phyloP scores from a whole-genome alignment of 176 grass and related monocot genomes.

The Cocos nucifera region DNA sequence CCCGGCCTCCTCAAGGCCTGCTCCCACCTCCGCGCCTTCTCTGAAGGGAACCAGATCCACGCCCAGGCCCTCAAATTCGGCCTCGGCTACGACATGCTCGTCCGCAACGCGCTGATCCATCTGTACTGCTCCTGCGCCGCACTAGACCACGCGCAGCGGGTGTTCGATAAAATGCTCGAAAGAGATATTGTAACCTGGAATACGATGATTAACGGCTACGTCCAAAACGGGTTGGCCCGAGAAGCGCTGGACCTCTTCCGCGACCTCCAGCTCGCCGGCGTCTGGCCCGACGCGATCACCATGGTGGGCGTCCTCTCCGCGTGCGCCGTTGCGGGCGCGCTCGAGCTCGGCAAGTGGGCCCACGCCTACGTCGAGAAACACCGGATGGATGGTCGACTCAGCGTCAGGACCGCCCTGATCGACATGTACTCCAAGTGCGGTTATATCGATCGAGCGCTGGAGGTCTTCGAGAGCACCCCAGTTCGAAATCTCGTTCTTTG shows the following conservation, averaged over 20 bases:
- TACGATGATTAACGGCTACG: neutral
- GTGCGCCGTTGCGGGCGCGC: neutral
- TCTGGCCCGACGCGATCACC: neutral
- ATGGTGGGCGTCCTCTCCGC: neutral
- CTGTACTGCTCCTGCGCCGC: neutral
- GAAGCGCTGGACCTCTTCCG: neutral
- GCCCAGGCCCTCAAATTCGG: neutral
- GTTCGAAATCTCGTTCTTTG: too few relatives aligned
- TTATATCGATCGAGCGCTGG: too few relatives aligned
- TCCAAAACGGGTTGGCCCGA: neutral
- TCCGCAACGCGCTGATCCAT: neutral
- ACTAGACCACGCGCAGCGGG: neutral
- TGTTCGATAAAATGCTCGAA: neutral
- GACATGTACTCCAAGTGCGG: too few relatives aligned
- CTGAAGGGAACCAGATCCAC: conserved; percentile 1
- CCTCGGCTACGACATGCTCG: neutral
- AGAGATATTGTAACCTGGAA: neutral
- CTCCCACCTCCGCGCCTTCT: neutral
- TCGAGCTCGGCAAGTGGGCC: neutral
- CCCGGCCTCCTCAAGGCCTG: too few relatives aligned
- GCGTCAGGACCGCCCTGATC: neutral
- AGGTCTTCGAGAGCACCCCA: too few relatives aligned
- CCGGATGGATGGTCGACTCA: neutral
- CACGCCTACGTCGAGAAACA: neutral
- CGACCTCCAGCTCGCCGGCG: neutral